Conservation (phyloP, 495 filamentous ascomycete species). For the Hyaloscypha bicolor region DNA sequence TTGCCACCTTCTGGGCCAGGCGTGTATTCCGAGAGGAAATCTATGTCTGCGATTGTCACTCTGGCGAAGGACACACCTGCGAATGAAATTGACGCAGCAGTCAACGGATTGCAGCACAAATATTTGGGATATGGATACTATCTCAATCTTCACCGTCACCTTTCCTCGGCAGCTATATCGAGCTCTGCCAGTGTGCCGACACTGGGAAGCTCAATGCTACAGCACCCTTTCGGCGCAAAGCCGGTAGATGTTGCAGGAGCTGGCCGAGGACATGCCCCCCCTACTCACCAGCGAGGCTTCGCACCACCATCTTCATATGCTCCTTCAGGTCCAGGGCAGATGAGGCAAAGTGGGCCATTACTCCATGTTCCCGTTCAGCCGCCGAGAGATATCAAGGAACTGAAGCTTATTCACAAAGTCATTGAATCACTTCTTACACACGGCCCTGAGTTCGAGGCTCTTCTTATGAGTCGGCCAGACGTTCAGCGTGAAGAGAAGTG, state of each 20-base stretch:
- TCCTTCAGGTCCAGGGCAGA: conserved; percentile 42
- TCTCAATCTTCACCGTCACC: conserved; percentile 75
- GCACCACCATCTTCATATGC: conserved; percentile 78
- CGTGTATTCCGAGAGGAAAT: conserved; percentile 67
- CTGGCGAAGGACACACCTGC: conserved; percentile 82
- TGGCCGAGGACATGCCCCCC: conserved; percentile 57
- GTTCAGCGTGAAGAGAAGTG: conserved; percentile 86
- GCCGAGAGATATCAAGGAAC: conserved; percentile 75
- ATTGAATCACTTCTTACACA: conserved; percentile 76
- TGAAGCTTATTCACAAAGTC: conserved; percentile 86
- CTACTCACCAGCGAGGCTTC: conserved; percentile 69
- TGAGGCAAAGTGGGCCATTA: conserved; percentile 43
- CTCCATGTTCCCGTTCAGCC: conserved; percentile 74
- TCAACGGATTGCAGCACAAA: conserved; percentile 77
- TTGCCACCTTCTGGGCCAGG: conserved; percentile 60
- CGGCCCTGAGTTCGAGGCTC: conserved; percentile 88
- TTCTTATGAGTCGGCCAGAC: conserved; percentile 81
- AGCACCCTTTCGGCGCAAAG: conserved; percentile 85
- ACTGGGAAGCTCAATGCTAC: conserved; percentile 51
- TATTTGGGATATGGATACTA: conserved; percentile 90
- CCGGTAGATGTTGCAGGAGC: conserved; percentile 48
- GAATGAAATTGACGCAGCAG: conserved; percentile 80
- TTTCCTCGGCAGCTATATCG: conserved; percentile 78
- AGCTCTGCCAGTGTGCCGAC: conserved; percentile 53
- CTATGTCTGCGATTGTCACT: conserved; percentile 80